Conservation (phyloP, 257 asterid genomes). For the Mentha longifolia region DNA sequence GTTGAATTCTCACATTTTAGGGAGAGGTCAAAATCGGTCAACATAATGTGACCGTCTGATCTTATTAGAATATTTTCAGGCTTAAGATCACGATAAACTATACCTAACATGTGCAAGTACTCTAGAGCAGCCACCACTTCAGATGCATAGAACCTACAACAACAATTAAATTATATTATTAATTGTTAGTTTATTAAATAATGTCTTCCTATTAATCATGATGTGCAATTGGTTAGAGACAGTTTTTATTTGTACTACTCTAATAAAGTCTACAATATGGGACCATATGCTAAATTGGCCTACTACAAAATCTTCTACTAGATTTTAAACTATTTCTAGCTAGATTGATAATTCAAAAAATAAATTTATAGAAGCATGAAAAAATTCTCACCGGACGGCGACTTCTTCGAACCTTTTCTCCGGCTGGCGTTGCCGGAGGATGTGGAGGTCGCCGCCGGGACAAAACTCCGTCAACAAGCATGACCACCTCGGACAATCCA, state of each 20-base stretch:
- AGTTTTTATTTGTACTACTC: constrained; percentile 13
- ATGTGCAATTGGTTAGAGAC: too few species aligned
- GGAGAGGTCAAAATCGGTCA: constrained; percentile 81
- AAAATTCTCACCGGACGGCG: constrained; percentile 59
- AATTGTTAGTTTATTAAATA: constrained; percentile 9
- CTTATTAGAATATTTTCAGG: constrained; percentile 77
- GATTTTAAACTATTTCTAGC: too few species aligned
- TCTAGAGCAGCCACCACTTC: constrained; percentile 85
- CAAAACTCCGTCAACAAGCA: constrained; percentile 79
- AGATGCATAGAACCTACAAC: constrained; percentile 69
- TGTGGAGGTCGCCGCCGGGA: constrained; percentile 84
- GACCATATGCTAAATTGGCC: constrained; percentile 8
- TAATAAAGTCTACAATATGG: constrained; percentile 26
- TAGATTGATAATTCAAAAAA: too few species aligned
- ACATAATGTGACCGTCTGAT: constrained; percentile 78
- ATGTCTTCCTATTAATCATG: neutral
- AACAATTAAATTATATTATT: constrained; percentile 9
- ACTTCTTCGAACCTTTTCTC: constrained; percentile 58
- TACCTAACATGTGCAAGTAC: constrained; percentile 78
- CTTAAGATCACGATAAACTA: constrained; percentile 70
- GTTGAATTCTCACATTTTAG: constrained; percentile 51
- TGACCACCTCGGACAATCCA: constrained; percentile 67
- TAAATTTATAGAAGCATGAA: too few species aligned
- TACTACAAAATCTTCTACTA: neutral
- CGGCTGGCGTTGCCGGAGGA: constrained; percentile 77